Base-by-base conservation (phyloP, 768 basidiomycete species). In the Holtermannia corniformis region DNA sequence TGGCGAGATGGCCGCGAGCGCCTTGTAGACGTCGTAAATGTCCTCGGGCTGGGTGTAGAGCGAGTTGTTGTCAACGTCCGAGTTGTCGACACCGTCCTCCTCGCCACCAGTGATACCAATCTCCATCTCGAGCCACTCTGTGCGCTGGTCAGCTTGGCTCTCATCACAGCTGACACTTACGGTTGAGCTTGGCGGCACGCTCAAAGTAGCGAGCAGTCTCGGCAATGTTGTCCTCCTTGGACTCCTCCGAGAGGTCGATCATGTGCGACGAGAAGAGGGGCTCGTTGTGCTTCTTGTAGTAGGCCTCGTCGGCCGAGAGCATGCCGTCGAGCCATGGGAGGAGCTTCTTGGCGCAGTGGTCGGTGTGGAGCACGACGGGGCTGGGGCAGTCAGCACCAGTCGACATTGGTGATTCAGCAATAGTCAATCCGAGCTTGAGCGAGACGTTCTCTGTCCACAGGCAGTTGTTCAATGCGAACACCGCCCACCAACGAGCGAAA, bases 81-180 rank as follows among this genome's bases (percentile, higher is more conserved):
- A 85, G 80, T 99, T 99, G 77, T 99, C 93, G 46, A 99, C 95
- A 71, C 95, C 93, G 69, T 97, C 95, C 74, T 99, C 95, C 74
- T 99, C 95, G 65, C 95, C 95, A 68, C 95, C 95, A 47, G 95
- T 99, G 75, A 99, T 97, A 68, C 95, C 95, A 72, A 99, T 99
- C 76, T 99, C 95, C 95, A 99, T 99, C 81, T 99, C 95, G 73
- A 99, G 88, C 89, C 89, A 99, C 60, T 68, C 62, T 61, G 22
- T 22, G n/a, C 7, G 22, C 10, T n/a, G n/a, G 14, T 41, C 32
- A 47, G 37, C 40, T 37, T 10, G 7, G 14, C 20, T 49, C 16
- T 28, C 5, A 37, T 28, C 5, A 32, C 22, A 48, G 49, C 32
- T 21, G 10, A 2, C 13, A 63, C 67, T 58, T 42, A 71, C 67